A percentile compares a stretch with the other conserved stretches of the same genome.
Conservation (phyloP, 2,329 filamentous ascomycete genomes). For the Diplodia seriata region DNA sequence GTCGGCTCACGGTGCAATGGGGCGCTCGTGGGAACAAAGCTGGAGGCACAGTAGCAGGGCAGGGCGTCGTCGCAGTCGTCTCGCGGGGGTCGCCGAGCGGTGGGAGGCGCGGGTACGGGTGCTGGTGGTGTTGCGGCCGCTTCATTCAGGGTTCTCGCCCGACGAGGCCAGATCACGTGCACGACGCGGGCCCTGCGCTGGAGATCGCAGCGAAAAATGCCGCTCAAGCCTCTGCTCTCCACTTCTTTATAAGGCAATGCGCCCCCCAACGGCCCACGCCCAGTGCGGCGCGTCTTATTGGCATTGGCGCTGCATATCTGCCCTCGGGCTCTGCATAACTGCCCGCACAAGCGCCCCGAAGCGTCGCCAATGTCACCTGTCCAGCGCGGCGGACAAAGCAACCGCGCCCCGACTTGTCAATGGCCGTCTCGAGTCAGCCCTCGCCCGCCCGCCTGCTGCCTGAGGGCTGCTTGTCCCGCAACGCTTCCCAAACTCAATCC, state of each 20-base stretch:
- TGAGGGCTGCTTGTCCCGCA: conserved; percentile 22
- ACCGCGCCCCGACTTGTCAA: neutral
- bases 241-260: conserved; percentile 27
- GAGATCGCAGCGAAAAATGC: conserved; percentile 31
- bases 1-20: conserved; percentile 22
- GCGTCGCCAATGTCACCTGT: conserved; percentile 28
- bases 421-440: conserved; percentile 24
- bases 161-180: conserved; percentile 28
- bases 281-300: conserved; percentile 14
- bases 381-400: conserved; percentile 28
- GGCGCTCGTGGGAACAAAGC: conserved; percentile 12
- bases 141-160: conserved; percentile 31
- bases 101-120: conserved; percentile 26
- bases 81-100: conserved; percentile 25
- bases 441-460: conserved; percentile 21
- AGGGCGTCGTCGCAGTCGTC: conserved; percentile 26
- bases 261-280: conserved; percentile 25
- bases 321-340: conserved; percentile 22
- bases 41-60: conserved; percentile 22
- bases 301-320: conserved; percentile 28
- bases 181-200: conserved; percentile 21
- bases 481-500: conserved; percentile 30
- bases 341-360: conserved; percentile 20
- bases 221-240: conserved; percentile 30
- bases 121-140: conserved; percentile 30